Base-by-base conservation (phyloP, 305 asterid genomes). In the Andrographis paniculata region DNA sequence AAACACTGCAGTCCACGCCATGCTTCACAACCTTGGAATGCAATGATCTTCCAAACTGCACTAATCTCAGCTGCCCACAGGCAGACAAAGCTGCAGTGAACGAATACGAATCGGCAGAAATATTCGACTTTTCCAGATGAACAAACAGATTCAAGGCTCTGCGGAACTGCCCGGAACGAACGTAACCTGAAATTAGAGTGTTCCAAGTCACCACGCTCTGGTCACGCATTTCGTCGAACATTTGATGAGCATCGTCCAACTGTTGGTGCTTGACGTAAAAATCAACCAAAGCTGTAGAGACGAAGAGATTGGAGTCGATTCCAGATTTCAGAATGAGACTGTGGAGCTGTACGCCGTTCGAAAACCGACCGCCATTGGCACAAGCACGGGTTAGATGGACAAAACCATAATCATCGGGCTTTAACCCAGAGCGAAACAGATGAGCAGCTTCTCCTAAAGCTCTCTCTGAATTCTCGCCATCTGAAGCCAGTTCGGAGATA, bases 161-260 rank as follows among this genome's bases (percentile, higher is more conserved):
- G 12, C 60, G 30, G 23, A 65, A 77, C 64, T 65, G 54, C 68
- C 95, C 95, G 21, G 76, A 67, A 42, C 50, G 77, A 21, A 73
- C 80, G 60, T 67, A 65, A 33, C 91, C 93, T 31, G 95, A 77
- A 60, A 88, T 82, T 61, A 85, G 59, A 24, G 93, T 63, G 63
- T 85, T 85, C 94, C 95, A 85, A 63, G 93, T 70, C 65, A 74
- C 94, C 16, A 82, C 56, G 70, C 58, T 79, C 52, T 72, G 84
- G 48, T 82, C 75, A 53, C 87, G 73, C 63, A 72, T 79, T 82
- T 82, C 91, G 31, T 20, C 94, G 48, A 89, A 82, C 82, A 82
- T 2, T 0, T 53, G 52, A 55, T 56, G 76, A 14, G 92, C 94
- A 36, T 80, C 66, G 17, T 14, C 17, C 24, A 84, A 20, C 16